Evolutionary conservation across 2,329 filamentous ascomycete genomes (phyloP).

Genomic region (Apiospora rasikravindrae): DNA sequence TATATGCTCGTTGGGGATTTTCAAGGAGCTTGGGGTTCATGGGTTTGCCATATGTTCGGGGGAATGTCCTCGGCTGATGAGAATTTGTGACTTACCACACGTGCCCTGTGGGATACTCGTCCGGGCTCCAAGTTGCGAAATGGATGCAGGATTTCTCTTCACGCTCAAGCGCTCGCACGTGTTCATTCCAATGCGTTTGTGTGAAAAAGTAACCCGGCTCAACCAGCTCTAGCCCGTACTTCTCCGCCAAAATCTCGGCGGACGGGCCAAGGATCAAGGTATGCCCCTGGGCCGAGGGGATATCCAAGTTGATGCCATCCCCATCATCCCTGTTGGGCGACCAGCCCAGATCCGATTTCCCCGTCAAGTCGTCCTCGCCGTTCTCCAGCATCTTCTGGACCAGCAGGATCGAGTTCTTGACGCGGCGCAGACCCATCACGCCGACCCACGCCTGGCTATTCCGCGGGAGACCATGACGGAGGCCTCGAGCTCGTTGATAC

Average conservation of each 20-base stretch:
- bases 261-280: slow-evolving; percentile 70
- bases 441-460: slow-evolving; percentile 76
- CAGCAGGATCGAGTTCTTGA: slow-evolving; percentile 81
- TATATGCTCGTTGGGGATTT: too few species aligned
- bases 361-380: slow-evolving; percentile 64
- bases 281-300: slow-evolving; percentile 69
- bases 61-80: too few species aligned
- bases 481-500: slow-evolving; percentile 84
- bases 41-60: too few species aligned
- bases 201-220: slow-evolving; percentile 79
- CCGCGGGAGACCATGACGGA: slow-evolving; percentile 83
- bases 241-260: slow-evolving; percentile 70
- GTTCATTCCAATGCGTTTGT: slow-evolving; percentile 78
- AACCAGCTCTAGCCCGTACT: slow-evolving; percentile 75
- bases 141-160: slow-evolving; percentile 41
- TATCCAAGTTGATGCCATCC: slow-evolving; percentile 38
- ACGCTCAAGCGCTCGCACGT: slow-evolving; percentile 61
- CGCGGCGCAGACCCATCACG: slow-evolving; percentile 72
- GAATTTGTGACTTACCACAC: slow-evolving; percentile 49
- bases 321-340: neutral
- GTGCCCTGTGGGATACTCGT: slow-evolving; percentile 81
- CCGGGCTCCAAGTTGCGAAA: slow-evolving; percentile 59
- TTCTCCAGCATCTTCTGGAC: slow-evolving; percentile 73
- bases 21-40: too few species aligned
- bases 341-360: slow-evolving; percentile 27